Conservation (phyloP, 345 rosid genomes). For the Aquilaria yunnanensis region DNA sequence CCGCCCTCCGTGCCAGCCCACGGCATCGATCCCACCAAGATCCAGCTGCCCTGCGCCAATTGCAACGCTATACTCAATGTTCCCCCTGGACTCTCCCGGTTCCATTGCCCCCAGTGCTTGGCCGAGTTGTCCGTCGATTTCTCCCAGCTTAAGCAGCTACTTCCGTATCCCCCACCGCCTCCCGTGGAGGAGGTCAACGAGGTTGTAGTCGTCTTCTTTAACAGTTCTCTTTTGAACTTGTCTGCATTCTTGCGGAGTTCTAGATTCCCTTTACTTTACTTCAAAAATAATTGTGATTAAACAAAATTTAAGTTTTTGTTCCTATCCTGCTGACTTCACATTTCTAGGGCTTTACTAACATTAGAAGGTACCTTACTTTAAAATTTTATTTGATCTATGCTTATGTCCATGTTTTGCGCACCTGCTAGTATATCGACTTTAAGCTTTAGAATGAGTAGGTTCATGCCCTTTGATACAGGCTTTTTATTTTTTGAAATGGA, state of each 20-base stretch:
- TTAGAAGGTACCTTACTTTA: too few species aligned
- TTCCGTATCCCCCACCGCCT: conserved; percentile 30
- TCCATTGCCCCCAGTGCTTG: conserved; percentile 88
- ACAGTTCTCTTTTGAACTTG: background rate
- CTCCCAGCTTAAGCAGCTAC: conserved; percentile 47
- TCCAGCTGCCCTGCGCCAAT: conserved; percentile 90
- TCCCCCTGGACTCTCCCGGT: conserved; percentile 80
- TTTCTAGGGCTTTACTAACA: too few species aligned
- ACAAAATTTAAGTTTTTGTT: background rate
- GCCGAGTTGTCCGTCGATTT: conserved; percentile 83
- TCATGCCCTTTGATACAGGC: too few species aligned
- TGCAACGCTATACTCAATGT: conserved; percentile 95
- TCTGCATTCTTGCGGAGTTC: background rate
- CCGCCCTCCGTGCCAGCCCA: conserved; percentile 58
- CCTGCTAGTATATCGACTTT: too few species aligned
- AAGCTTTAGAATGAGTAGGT: too few species aligned
- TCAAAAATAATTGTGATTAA: background rate
- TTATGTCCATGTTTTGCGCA: too few species aligned
- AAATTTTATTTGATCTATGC: background rate
- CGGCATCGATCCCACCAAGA: conserved; percentile 97
- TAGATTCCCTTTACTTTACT: background rate
- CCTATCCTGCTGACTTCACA: background rate
- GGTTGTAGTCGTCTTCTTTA: conserved; percentile 65
- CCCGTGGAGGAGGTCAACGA: conserved; percentile 56
- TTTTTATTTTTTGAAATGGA: too few species aligned